Percentiles rank a stretch among this genome's conserved stretches.
Evolutionary conservation across 345 rosid species (phyloP).

Genomic region (Citrus reticulata): DNA sequence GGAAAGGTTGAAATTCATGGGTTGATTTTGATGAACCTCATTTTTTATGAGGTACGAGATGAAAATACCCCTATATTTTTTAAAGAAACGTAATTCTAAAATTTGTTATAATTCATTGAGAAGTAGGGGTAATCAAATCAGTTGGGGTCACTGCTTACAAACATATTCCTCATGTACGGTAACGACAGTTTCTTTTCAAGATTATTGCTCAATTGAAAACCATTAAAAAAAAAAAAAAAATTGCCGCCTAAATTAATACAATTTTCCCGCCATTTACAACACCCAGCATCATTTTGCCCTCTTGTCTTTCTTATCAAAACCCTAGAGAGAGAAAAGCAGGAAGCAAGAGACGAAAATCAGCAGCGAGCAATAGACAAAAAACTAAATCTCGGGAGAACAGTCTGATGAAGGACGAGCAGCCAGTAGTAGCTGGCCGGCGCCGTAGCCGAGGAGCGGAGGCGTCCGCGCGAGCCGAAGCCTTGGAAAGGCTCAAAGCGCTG

Average conservation of each 20-base stretch:
- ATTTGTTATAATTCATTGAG: no score
- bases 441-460: conserved; percentile 54
- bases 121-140: no score
- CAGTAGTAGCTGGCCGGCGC: conserved; percentile 34
- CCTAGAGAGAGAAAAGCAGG: background rate
- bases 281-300: background rate
- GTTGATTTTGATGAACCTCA: no score
- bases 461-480: conserved; percentile 49
- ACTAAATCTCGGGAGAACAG: background rate
- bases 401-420: conserved; percentile 40
- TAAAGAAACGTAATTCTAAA: no score
- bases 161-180: no score
- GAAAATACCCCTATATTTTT: no score
- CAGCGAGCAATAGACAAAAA: background rate
- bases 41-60: no score
- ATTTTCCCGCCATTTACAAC: conserved; percentile 28
- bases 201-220: background rate
- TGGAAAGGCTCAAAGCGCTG: conserved; percentile 69
- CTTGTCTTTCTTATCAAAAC: background rate
- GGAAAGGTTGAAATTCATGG: no score
- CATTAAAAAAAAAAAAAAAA: background rate
- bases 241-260: conserved; percentile 25
- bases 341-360: no score
- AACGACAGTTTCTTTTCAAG: no score
- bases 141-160: no score